Base-by-base conservation (phyloP, 371 early-diverging fungal genomes). In the Mucor indicus region DNA sequence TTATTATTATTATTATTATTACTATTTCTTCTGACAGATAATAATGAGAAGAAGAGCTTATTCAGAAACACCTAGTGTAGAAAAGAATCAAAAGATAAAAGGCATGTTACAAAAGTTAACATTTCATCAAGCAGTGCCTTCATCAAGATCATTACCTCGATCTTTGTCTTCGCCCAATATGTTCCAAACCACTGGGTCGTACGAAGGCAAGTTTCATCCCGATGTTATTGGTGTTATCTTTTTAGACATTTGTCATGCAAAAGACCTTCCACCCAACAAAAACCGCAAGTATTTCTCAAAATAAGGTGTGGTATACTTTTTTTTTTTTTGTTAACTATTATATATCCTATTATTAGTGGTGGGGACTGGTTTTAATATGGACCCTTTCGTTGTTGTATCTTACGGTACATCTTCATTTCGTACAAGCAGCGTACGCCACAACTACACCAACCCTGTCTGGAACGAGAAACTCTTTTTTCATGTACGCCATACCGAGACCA, bases 301-400 rank as follows among this genome's bases (percentile, higher is more conserved):
- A n/a, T n/a, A n/a, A n/a, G n/a, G n/a, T n/a, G n/a, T n/a, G n/a
- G n/a, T n/a, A n/a, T n/a, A n/a, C n/a, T n/a, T n/a, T n/a, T n/a
- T n/a, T n/a, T n/a, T n/a, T n/a, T n/a, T n/a, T n/a, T n/a, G n/a
- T n/a, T n/a, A n/a, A n/a, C n/a, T n/a, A n/a, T n/a, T n/a, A n/a
- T n/a, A n/a, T n/a, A n/a, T n/a, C n/a, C n/a, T n/a, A n/a, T 25
- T 27, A 10, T 48, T 43, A 62, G 69, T 53, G 27, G 59, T 71
- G 1, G 69, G 75, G 6, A 72, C 75, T 8, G 57, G 72, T 3
- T 85, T 81, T 55, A 81, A 87, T 43, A 86, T 83, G 77, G 89
- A 90, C 56, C 86, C 91, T 2, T 90, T 87, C 72, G 86, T 84
- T 0, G 74, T 86, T 25, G 66, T 75, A 32, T 72, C 75, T 6